Evolutionary conservation across 164 flowering plant species (phyloP), one percentile per base, ranked within the genome.

Genomic region (Nymphaea colorata): DNA sequence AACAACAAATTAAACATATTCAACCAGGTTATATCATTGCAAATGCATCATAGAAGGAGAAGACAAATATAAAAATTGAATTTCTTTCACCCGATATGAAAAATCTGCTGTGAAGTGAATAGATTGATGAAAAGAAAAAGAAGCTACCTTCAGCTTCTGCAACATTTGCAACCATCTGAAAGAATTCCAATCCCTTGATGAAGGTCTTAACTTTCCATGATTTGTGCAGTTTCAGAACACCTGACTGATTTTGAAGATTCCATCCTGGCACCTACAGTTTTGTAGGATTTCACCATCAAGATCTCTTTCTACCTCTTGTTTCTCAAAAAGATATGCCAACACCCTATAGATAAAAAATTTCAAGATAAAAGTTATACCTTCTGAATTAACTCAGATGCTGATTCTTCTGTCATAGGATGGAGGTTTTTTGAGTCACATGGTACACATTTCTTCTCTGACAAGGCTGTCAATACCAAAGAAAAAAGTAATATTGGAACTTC

Each of bases 71-170:
- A 0, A 25, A 25, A 25, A 25, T 25, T 25, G 57, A 4, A 3
- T 15, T 51, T 15, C 14, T 51, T 51, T 15, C 57, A 51, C 57
- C 8, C 5, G 57, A 15, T 51, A 51, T 51, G 57, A 51, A 8
- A 8, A 4, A 51, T 8, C 57, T 51, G 12, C 57, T 8, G 3
- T 51, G 57, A 5, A 51, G 5, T 8, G 57, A 10, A 51, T 25
- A 25, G 36, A 25, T 25, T 25, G 57, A 8, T 51, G 57, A 51
- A 51, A 10, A 8, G 14, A 51, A 51, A 3, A 51, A 51, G 14
- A 15, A 8, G 14, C 57, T 79, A 91, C 97, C 95, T 88, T 94
- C 99, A 45, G 88, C 85, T 82, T 94, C 99, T 42, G 99, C 99
- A 73, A 94, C 81, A 70, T 84, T 82, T 70, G 92, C 97, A 36